Conservation (phyloP, 2,329 filamentous ascomycete genomes). For the Cryphonectria carpinicola region DNA sequence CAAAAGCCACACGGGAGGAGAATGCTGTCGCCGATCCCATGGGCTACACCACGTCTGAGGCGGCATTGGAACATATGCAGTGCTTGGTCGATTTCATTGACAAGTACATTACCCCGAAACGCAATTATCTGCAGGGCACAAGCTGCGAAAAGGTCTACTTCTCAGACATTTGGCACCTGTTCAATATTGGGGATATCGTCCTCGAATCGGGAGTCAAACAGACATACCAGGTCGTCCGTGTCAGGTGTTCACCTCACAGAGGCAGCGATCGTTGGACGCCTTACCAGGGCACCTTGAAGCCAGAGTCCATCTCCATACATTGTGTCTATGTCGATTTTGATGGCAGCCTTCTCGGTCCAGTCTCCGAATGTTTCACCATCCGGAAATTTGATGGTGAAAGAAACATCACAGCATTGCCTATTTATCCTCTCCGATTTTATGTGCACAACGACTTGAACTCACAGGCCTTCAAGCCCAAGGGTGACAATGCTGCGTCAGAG, state of each 20-base stretch:
- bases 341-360: conserved; percentile 36
- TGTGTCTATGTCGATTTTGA: conserved; percentile 40
- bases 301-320: background rate
- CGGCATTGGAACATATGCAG: conserved; percentile 21
- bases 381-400: conserved; percentile 35
- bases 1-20: too few species aligned
- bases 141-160: conserved; percentile 30
- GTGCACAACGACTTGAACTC: background rate
- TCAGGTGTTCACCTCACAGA: conserved; percentile 23
- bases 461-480: too few species aligned
- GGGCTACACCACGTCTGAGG: too few species aligned
- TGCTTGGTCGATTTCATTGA: conserved; percentile 33
- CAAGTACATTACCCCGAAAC: conserved; percentile 18
- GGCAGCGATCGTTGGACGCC: background rate
- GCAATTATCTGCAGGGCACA: conserved; percentile 21
- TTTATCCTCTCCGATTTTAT: conserved; percentile 35
- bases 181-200: conserved; percentile 35
- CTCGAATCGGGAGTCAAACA: conserved; percentile 30
- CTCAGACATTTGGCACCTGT: conserved; percentile 37
- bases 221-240: conserved; percentile 33
- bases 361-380: conserved; percentile 33
- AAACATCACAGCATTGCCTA: conserved; percentile 31
- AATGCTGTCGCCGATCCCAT: too few species aligned
- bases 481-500: too few species aligned
- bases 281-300: background rate